Evolutionary conservation across 305 asterid species (phyloP), one percentile per base, ranked within the genome.

Genomic region (Rubia balearica): DNA sequence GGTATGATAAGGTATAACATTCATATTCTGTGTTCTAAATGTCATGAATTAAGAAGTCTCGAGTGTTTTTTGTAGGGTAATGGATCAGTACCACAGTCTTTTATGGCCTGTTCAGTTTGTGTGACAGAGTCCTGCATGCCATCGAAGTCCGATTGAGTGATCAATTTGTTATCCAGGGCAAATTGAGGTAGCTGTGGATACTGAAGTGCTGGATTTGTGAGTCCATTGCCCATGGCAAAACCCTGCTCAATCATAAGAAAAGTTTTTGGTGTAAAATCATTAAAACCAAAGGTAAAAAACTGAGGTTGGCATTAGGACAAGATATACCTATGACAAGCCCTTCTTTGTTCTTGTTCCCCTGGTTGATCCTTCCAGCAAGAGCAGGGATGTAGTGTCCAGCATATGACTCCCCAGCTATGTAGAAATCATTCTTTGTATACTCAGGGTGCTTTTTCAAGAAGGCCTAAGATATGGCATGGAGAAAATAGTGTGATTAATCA

Each of bases 41-140:
- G 60, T 45, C 45, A 45, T 66, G 7, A 22, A 12, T 10, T 21
- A 21, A 59, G 3, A 8, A 3, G 49, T 8, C 13, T 45, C 5
- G 49, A 56, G 61, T 5, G 8, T 8, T 59, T 14, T 14, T 1
- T 0, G 21, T 53, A 2, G 21, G 22, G 33, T 8, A 8, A 5
- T 24, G 30, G 17, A 41, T 40, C 14, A 19, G 69, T 78, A 86
- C 89, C 82, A 22, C 89, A 85, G 71, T 60, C 22, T 69, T 73
- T 24, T 11, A 77, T 73, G 57, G 67, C 79, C 6, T 43, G 22
- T 75, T 48, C 71, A 36, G 87, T 82, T 13, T 48, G 6, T 19
- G 76, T 42, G 68, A 68, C 82, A 8, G 65, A 7, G 43, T 16
- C 13, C 30, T 21, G 67, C 40, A 83, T 74, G 48, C 6, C 0